These are phyloP conservation scores for Phylloporus sp. DNA, from an alignment of 768 basidiomycete species.

Conservation along the genomic window DNA sequence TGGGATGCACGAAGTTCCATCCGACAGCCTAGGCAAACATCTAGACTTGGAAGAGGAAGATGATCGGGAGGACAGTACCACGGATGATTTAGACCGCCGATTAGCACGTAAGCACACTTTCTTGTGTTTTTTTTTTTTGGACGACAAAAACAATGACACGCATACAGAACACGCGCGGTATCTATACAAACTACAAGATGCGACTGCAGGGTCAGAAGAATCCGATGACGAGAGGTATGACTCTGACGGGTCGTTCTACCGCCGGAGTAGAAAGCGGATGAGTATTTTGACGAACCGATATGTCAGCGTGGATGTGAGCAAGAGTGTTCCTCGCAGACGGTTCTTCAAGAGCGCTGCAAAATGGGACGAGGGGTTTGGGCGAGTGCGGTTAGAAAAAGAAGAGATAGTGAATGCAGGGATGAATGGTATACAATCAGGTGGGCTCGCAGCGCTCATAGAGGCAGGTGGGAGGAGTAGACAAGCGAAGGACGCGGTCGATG, in stretches of 20 bases:
- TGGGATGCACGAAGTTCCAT: slow-evolving; percentile 78
- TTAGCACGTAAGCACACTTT: slow-evolving; percentile 60
- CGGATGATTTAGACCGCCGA: slow-evolving; percentile 63
- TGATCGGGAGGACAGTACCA: slow-evolving; percentile 32
- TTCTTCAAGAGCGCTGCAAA: slow-evolving; percentile 54
- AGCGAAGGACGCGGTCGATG: slow-evolving; percentile 15
- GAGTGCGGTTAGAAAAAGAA: slow-evolving; percentile 21
- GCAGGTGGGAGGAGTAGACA: slow-evolving; percentile 19
- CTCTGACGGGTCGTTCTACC: slow-evolving; percentile 44
- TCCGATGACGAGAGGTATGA: slow-evolving; percentile 48
- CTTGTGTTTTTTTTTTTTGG: background rate
- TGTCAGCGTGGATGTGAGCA: slow-evolving; percentile 42
- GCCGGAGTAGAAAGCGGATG: slow-evolving; percentile 54
- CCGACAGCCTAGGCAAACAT: slow-evolving; percentile 61
- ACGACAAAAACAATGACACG: background rate
- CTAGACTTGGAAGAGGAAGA: slow-evolving; percentile 53
- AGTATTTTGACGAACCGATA: slow-evolving; percentile 62
- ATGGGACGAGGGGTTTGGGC: slow-evolving; percentile 32
- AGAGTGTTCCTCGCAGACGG: slow-evolving; percentile 37
- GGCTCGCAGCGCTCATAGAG: slow-evolving; percentile 25
- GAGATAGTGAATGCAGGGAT: slow-evolving; percentile 21
- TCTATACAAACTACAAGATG: slow-evolving; percentile 56
- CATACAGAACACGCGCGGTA: slow-evolving; percentile 60
- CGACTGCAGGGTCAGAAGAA: slow-evolving; percentile 44
- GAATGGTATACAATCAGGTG: slow-evolving; percentile 11